phyloP scores from a whole-genome alignment of 805 yeast genomes.

The Huiozyma sinensis region DNA sequence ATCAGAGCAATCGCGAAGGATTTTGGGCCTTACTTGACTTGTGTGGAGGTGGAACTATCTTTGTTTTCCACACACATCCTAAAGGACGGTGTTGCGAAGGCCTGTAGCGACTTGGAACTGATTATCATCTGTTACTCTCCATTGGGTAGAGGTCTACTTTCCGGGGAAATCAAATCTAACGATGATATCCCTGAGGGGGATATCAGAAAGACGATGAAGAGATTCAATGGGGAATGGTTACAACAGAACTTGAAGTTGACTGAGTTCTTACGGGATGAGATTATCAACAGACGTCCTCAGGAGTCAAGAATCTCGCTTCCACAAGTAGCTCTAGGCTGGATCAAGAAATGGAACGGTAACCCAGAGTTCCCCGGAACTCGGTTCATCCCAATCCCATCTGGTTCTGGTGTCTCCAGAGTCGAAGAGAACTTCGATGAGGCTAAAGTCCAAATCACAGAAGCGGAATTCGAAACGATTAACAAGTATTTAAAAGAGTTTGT shows the following conservation, averaged over 20 bases:
- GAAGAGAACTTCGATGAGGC: constrained; percentile 42
- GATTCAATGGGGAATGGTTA: constrained; percentile 49
- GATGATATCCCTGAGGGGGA: constrained; percentile 48
- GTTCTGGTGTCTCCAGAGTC: constrained; percentile 48
- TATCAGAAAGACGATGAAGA: constrained; percentile 39
- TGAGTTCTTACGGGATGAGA: constrained; percentile 34
- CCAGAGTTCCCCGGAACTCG: constrained; percentile 32
- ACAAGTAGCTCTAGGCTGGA: constrained; percentile 64
- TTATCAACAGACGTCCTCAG: constrained; percentile 41
- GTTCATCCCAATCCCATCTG: constrained; percentile 73
- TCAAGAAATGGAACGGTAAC: constrained; percentile 33
- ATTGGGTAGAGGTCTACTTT: constrained; percentile 64
- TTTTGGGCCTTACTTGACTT: constrained; percentile 41
- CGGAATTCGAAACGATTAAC: constrained; percentile 45
- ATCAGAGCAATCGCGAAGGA: constrained; percentile 47
- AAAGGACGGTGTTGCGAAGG: constrained; percentile 50
- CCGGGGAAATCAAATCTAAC: constrained; percentile 41
- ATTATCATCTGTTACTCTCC: constrained; percentile 79
- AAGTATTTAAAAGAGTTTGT: constrained; percentile 32
- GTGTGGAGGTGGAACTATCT: constrained; percentile 73
- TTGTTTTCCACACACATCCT: constrained; percentile 51
- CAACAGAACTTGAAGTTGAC: constrained; percentile 42
- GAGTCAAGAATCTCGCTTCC: constrained; percentile 40
- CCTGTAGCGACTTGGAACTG: constrained; percentile 45
- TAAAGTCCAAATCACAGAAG: constrained; percentile 38